phyloP scores from a whole-genome alignment of 176 grass and related monocot species.

The Paspalum vaginatum region DNA sequence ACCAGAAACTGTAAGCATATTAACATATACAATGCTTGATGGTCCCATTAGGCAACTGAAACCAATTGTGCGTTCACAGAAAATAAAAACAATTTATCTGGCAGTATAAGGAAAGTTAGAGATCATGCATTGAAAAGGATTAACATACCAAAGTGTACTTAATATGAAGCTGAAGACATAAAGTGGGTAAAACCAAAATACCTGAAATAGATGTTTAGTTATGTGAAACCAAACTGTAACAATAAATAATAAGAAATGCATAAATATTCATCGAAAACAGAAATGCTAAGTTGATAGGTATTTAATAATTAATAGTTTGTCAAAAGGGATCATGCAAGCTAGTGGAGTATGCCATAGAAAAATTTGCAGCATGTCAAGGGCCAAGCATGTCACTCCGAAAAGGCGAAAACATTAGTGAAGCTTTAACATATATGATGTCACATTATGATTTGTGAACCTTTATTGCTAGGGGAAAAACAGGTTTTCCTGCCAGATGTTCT shows the following conservation, averaged over 20 bases:
- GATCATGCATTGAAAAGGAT: constrained; percentile 22
- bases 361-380: constrained; percentile 26
- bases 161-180: constrained; percentile 94
- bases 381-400: constrained; percentile 13
- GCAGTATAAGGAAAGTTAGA: constrained; percentile 14
- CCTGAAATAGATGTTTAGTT: constrained; percentile 54
- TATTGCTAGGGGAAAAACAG: neutral
- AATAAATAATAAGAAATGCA: constrained; percentile 31
- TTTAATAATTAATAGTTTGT: neutral
- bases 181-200: constrained; percentile 97
- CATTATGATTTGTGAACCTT: constrained; percentile 13
- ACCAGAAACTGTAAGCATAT: constrained; percentile 15
- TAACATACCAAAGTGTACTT: constrained; percentile 81
- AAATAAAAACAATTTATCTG: constrained; percentile 9
- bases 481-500: neutral
- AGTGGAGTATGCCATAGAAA: neutral
- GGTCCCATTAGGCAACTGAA: constrained; percentile 23
- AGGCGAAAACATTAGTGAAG: constrained; percentile 11
- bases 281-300: neutral
- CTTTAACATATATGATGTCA: constrained; percentile 7
- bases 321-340: constrained; percentile 2
- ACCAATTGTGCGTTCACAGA: constrained; percentile 5
- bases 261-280: neutral
- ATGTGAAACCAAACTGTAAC: constrained; percentile 40
- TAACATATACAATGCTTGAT: neutral